Conservation (phyloP, 2,329 filamentous ascomycete species). For the Venturia pyrina region DNA sequence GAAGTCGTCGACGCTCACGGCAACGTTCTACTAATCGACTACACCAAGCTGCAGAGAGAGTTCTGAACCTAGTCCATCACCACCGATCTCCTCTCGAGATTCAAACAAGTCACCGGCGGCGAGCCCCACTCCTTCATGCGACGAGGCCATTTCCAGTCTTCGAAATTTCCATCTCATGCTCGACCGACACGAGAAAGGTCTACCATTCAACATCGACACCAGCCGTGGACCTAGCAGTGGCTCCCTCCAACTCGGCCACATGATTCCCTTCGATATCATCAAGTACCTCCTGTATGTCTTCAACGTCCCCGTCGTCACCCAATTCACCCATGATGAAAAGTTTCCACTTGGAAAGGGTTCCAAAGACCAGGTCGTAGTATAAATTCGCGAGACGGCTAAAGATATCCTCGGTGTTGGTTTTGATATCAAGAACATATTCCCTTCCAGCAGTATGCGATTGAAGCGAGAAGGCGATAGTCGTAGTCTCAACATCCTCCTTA, state of each 20-base stretch:
- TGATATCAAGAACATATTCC: constrained; percentile 81
- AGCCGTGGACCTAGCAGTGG: constrained; percentile 78
- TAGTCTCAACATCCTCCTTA: constrained; percentile 41
- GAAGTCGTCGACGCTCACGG: too few species aligned
- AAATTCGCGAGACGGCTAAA: constrained; percentile 51
- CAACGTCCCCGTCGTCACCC: constrained; percentile 25
- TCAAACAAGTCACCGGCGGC: too few species aligned
- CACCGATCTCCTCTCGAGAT: too few species aligned
- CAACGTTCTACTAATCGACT: too few species aligned
- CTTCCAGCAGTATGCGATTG: constrained; percentile 36
- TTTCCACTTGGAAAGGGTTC: constrained; percentile 45
- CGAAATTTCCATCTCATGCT: constrained; percentile 74
- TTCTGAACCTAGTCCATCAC: too few species aligned
- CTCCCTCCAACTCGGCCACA: constrained; percentile 76
- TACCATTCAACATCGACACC: constrained; percentile 87
- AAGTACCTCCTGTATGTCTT: constrained; percentile 22
- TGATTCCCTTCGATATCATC: constrained; percentile 69
- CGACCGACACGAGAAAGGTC: constrained; percentile 72
- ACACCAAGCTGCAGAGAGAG: too few species aligned
- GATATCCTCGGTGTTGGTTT: constrained; percentile 75
- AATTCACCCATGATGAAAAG: constrained; percentile 67
- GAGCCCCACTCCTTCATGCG: too few species aligned
- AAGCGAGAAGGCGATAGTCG: too few species aligned
- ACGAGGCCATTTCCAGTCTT: constrained; percentile 48
- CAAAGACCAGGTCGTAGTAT: constrained; percentile 45